These are phyloP conservation scores for Naganishia friedmannii DNA, from an alignment of 768 basidiomycete species.

Conservation along the genomic window DNA sequence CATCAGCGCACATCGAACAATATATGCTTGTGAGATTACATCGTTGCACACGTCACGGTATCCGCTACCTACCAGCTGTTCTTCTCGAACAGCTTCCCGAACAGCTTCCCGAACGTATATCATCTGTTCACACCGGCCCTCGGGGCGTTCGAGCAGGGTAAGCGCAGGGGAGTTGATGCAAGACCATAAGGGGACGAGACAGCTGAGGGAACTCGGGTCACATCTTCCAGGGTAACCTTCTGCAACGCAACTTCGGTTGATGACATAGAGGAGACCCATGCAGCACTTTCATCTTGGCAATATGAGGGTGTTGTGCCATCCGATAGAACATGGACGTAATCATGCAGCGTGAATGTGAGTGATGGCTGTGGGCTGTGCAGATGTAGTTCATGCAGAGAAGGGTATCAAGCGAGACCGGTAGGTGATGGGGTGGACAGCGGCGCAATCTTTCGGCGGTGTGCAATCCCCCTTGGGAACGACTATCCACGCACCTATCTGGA, in stretches of 20 bases:
- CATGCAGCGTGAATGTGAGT: too few species aligned
- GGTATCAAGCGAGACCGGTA: too few species aligned
- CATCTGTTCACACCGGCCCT: not conserved
- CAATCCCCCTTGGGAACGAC: too few species aligned
- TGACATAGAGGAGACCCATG: not conserved
- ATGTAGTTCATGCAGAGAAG: too few species aligned
- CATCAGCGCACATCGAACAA: not conserved
- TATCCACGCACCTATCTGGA: too few species aligned
- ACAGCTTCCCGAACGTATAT: not conserved
- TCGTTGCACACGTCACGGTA: too few species aligned
- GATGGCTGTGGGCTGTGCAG: too few species aligned
- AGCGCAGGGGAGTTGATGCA: not conserved
- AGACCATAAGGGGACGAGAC: not conserved
- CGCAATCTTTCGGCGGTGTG: too few species aligned
- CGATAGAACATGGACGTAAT: too few species aligned
- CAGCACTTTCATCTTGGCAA: not conserved
- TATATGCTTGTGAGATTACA: slow-evolving; percentile 2
- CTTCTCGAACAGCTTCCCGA: too few species aligned
- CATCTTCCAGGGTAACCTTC: not conserved
- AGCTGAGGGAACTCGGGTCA: not conserved
- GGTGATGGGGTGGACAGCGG: too few species aligned
- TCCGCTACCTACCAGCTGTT: not conserved
- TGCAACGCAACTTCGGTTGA: not conserved
- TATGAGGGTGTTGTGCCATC: not conserved
- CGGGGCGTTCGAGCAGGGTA: not conserved